phyloP scores from a whole-genome alignment of 1,284 basidiomycete genomes.

The Ustilago tritici region DNA sequence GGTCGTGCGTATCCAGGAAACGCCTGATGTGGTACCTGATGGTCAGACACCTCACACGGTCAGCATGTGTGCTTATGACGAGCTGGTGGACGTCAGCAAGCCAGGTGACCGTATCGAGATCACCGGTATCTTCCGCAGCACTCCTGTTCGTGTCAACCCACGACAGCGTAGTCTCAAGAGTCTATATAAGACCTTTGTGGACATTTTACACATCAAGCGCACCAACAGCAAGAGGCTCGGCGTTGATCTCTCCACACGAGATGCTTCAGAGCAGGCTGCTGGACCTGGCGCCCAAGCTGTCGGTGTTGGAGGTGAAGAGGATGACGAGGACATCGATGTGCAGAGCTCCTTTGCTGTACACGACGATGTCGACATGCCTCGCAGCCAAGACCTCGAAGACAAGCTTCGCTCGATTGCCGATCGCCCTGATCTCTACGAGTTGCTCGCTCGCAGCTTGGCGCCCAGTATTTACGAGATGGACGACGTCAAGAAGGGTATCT shows the following conservation, averaged over 20 bases:
- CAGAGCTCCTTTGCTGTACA: constrained; percentile 29
- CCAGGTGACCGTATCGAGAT: constrained; percentile 92
- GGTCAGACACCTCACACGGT: constrained; percentile 98
- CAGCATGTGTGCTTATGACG: constrained; percentile 94
- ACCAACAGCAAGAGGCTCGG: constrained; percentile 79
- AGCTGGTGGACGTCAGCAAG: constrained; percentile 93
- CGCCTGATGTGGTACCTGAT: constrained; percentile 95
- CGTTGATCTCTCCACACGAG: constrained; percentile 84
- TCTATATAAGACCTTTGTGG: constrained; percentile 95
- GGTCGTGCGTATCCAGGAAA: constrained; percentile 94
- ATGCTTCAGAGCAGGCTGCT: constrained; percentile 61
- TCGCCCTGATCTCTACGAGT: constrained; percentile 86
- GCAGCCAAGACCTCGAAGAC: constrained; percentile 72
- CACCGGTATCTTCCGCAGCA: constrained; percentile 93
- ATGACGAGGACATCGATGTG: constrained; percentile 62
- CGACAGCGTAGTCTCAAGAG: constrained; percentile 91
- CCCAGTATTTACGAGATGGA: constrained; percentile 98
- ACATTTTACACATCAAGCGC: constrained; percentile 90
- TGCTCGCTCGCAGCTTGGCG: constrained; percentile 86
- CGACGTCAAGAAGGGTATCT: constrained; percentile 97
- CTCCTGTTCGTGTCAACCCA: constrained; percentile 92
- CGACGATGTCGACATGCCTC: constrained; percentile 33
- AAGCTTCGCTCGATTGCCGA: constrained; percentile 79
- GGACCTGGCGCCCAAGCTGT: constrained; percentile 75
- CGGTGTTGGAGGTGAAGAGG: constrained; percentile 85